Base-by-base conservation (phyloP, 2,329 filamentous ascomycete genomes). In the Albophoma yamanashiensis region DNA sequence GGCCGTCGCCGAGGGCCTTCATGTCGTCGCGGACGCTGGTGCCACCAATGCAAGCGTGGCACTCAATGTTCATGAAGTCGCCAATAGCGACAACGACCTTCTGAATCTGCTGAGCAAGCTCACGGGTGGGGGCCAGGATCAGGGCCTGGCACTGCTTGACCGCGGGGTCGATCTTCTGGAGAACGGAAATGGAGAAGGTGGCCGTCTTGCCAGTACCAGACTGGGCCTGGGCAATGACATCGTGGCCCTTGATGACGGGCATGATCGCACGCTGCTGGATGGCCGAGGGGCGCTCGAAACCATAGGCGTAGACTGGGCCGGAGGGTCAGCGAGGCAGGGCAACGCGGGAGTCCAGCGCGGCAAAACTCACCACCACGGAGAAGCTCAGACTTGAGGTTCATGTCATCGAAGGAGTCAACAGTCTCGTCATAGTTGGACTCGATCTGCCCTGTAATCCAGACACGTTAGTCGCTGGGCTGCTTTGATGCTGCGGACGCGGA, bases 391-490 rank as follows among this genome's bases (percentile, higher is more conserved):
- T 95, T 96, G 74, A 99, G 86, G 81, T 87, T 88, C 94, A 99
- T 99, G 72, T 92, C 85, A 81, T 99, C 94, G 82, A 99, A 99
- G 64, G 92, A 96, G 82, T 99, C 95, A 79, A 94, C 93, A 74
- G 93, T 92, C 86, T 97, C 92, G 86, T 99, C 94, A 83, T 97
- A 99, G 91, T 99, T 99, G 76, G 92, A 96, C 86, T 99, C 95
- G 85, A 99, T 99, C 83, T 96, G 92, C 80, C 89, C 93, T 96
- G 77, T 72, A 75, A 61, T 55, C 62, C 55, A 36, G 22, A 17
- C 2, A 3, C 22, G 58, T 60, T 50, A 60, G 59, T 56, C 22
- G 22, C 43, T 39, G 43, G 4, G 40, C 15, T 31, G 14, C 27
- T 31, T 12, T 11, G 22, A 36, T 31, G 50, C 31, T 40, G 52